Conservation (phyloP, 805 yeast species). For the Ogataea paraovalis region DNA sequence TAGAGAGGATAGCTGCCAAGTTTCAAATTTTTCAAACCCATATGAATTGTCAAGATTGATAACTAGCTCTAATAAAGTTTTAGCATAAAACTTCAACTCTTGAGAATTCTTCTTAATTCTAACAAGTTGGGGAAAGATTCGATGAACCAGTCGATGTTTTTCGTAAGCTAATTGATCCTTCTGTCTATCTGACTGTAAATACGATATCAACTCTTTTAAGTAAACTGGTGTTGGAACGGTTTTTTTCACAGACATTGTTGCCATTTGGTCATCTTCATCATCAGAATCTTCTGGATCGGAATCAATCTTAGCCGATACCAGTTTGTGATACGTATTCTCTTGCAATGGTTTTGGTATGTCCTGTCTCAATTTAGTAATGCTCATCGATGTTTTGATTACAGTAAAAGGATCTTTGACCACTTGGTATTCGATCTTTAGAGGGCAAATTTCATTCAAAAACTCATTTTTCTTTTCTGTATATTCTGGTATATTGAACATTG, state of each 20-base stretch:
- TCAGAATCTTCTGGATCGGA: conserved; percentile 44
- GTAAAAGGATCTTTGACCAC: conserved; percentile 7
- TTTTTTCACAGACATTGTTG: conserved; percentile 35
- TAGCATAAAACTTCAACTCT: conserved; percentile 58
- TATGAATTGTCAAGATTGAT: conserved; percentile 53
- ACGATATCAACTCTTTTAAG: conserved; percentile 63
- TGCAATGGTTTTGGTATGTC: no score
- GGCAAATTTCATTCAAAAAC: conserved; percentile 5
- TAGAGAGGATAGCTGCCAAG: conserved; percentile 58
- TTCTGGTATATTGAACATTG: conserved; percentile 27
- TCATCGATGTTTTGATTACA: background rate
- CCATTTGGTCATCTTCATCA: conserved; percentile 41
- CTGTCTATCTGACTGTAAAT: conserved; percentile 43
- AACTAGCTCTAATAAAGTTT: conserved; percentile 47
- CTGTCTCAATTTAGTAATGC: background rate
- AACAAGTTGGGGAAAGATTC: conserved; percentile 53
- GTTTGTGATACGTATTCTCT: background rate
- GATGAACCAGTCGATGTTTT: conserved; percentile 47
- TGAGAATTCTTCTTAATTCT: conserved; percentile 60
- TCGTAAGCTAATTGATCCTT: conserved; percentile 45
- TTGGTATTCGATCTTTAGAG: background rate
- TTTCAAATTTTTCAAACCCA: conserved; percentile 57
- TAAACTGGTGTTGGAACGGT: conserved; percentile 55
- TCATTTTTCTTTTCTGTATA: conserved; percentile 17
- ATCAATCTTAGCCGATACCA: conserved; percentile 13